Evolutionary conservation across 2,329 filamentous ascomycete genomes (phyloP).

Genomic region (Coniochaeta sp.): DNA sequence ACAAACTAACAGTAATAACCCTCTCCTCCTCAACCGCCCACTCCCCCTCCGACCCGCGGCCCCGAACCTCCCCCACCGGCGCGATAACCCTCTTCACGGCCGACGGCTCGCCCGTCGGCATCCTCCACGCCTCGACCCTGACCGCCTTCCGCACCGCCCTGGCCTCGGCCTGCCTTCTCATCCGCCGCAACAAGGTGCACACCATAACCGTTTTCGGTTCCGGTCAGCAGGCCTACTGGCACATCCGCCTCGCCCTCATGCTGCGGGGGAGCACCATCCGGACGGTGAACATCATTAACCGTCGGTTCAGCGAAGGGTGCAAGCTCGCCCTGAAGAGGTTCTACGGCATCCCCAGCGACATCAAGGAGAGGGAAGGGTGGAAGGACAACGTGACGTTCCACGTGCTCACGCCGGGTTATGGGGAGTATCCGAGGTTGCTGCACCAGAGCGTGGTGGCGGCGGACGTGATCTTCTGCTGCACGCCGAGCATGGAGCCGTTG

Average conservation of each 20-base stretch:
- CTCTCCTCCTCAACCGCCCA: slow-evolving; percentile 34
- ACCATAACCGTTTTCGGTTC: slow-evolving; percentile 80
- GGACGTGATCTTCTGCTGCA: slow-evolving; percentile 85
- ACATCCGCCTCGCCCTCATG: slow-evolving; percentile 75
- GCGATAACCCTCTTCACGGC: slow-evolving; percentile 63
- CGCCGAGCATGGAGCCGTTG: slow-evolving; percentile 64
- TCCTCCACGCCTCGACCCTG: slow-evolving; percentile 66
- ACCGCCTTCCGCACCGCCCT: slow-evolving; percentile 78
- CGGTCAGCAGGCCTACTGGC: slow-evolving; percentile 91
- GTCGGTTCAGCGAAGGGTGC: slow-evolving; percentile 55
- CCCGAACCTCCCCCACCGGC: slow-evolving; percentile 48
- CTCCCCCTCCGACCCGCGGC: slow-evolving; percentile 20
- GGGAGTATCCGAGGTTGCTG: slow-evolving; percentile 58
- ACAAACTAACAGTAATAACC: slow-evolving; percentile 48
- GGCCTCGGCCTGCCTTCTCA: slow-evolving; percentile 59
- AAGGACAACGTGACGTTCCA: slow-evolving; percentile 59
- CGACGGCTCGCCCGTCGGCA: slow-evolving; percentile 54
- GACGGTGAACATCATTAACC: slow-evolving; percentile 77
- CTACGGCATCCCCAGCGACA: slow-evolving; percentile 30
- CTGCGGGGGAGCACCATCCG: slow-evolving; percentile 65
- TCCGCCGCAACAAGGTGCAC: slow-evolving; percentile 60
- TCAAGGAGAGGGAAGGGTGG: slow-evolving; percentile 56
- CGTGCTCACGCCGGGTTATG: slow-evolving; percentile 61
- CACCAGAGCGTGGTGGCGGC: slow-evolving; percentile 64
- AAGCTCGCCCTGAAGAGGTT: slow-evolving; percentile 44